Percentiles rank a stretch among this genome's conserved stretches.
These are phyloP conservation scores for Rhodocollybia butyracea DNA, from an alignment of 768 basidiomycete species.

Conservation along the genomic window DNA sequence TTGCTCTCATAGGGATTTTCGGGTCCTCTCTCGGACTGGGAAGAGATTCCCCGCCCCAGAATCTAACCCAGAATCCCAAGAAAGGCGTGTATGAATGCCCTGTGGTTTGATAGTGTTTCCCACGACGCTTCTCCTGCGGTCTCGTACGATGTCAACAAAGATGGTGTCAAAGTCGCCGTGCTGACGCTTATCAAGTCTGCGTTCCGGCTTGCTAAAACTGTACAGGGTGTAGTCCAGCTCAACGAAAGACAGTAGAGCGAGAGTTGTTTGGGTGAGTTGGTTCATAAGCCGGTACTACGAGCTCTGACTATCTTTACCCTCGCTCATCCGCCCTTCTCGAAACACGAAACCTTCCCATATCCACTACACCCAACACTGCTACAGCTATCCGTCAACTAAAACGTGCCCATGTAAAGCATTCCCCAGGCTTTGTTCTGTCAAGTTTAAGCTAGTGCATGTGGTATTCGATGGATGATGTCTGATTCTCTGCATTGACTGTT, in stretches of 20 bases:
- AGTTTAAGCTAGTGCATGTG: conserved; percentile 74
- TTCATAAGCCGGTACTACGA: too few relatives aligned
- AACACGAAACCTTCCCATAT: conserved; percentile 78
- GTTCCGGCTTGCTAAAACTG: conserved; percentile 90
- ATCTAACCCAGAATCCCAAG: conserved; percentile 83
- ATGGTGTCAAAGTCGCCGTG: conserved; percentile 84
- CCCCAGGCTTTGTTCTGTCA: conserved; percentile 69
- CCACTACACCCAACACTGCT: conserved; percentile 34
- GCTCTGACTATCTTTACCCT: background rate
- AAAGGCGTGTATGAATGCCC: conserved; percentile 55
- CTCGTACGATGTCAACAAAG: conserved; percentile 94
- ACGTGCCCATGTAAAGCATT: conserved; percentile 83
- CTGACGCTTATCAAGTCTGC: conserved; percentile 90
- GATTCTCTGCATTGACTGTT: background rate
- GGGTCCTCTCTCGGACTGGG: background rate
- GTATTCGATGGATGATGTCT: conserved; percentile 71
- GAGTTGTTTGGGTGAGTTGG: conserved; percentile 86
- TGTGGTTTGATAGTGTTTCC: background rate
- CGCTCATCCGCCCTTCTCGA: conserved; percentile 87
- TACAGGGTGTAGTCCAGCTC: conserved; percentile 83
- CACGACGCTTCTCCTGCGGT: conserved; percentile 46
- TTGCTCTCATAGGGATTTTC: conserved; percentile 49
- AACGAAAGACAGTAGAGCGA: conserved; percentile 66
- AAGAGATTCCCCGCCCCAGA: conserved; percentile 31
- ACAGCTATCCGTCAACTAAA: conserved; percentile 46